phyloP scores from a whole-genome alignment of 805 yeast genomes.

The Candida odintsovae region DNA sequence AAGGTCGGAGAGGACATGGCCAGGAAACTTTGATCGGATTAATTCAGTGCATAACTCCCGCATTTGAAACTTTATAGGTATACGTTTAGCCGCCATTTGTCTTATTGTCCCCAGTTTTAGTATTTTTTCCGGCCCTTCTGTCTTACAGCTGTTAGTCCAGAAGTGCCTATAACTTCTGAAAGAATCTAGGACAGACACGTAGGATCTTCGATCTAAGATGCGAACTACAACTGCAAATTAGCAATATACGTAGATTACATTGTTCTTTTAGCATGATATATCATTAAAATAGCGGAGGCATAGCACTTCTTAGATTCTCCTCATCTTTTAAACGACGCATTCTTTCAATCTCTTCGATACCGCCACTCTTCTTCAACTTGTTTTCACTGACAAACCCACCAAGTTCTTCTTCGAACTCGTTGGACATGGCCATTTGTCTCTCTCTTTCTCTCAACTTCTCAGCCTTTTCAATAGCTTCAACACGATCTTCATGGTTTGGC shows the following conservation, averaged over 20 bases:
- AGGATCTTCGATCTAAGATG: too few relatives aligned
- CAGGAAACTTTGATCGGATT: too few relatives aligned
- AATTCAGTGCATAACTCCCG: too few relatives aligned
- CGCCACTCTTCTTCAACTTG: slow-evolving; percentile 77
- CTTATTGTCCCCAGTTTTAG: too few relatives aligned
- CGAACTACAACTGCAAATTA: too few relatives aligned
- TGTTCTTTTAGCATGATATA: neutral
- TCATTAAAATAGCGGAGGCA: slow-evolving; percentile 26
- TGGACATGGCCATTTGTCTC: slow-evolving; percentile 45
- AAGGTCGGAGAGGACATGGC: too few relatives aligned
- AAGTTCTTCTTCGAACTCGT: slow-evolving; percentile 78
- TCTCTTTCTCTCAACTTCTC: slow-evolving; percentile 76
- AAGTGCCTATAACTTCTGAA: too few relatives aligned
- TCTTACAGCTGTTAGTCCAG: too few relatives aligned
- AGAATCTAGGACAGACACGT: too few relatives aligned
- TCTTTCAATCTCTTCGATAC: slow-evolving; percentile 81
- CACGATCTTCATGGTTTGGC: slow-evolving; percentile 80
- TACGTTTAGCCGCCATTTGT: too few relatives aligned
- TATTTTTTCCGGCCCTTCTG: too few relatives aligned
- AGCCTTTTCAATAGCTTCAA: slow-evolving; percentile 86
- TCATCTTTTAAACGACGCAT: slow-evolving; percentile 61
- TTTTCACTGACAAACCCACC: slow-evolving; percentile 78
- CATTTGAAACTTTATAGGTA: too few relatives aligned
- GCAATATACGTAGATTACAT: neutral
- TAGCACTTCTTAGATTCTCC: slow-evolving; percentile 55